These are phyloP conservation scores for Claviceps pusilla DNA, from an alignment of 2,329 filamentous ascomycete species.

Conservation along the genomic window DNA sequence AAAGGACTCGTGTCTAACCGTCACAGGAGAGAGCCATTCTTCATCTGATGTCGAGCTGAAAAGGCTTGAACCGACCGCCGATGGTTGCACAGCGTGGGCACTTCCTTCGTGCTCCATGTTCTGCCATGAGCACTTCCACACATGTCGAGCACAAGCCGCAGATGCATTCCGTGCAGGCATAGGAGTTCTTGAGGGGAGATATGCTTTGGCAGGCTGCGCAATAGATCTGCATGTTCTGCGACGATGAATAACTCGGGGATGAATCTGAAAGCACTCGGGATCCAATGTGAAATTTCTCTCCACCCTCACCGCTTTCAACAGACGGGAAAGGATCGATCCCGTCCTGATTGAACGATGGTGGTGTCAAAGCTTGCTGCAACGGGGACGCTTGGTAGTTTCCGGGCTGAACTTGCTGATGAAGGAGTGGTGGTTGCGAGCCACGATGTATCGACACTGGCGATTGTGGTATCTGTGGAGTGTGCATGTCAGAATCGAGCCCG, in stretches of 20 bases:
- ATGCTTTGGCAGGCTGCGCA: slow-evolving; percentile 75
- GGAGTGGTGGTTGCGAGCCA: slow-evolving; percentile 45
- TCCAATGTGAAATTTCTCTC: slow-evolving; percentile 58
- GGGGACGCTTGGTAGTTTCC: slow-evolving; percentile 75
- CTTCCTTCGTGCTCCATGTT: slow-evolving; percentile 60
- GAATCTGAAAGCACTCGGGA: slow-evolving; percentile 49
- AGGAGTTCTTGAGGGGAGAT: slow-evolving; percentile 66
- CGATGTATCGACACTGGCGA: slow-evolving; percentile 50
- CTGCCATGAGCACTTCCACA: slow-evolving; percentile 63
- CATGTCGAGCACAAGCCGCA: slow-evolving; percentile 83
- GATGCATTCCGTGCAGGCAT: slow-evolving; percentile 91
- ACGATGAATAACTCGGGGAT: slow-evolving; percentile 57
- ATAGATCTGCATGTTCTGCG: slow-evolving; percentile 74
- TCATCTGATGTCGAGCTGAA: slow-evolving; percentile 56
- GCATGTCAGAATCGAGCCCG: not conserved
- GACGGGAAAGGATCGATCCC: slow-evolving; percentile 72
- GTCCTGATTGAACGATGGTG: slow-evolving; percentile 55
- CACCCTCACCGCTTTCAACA: slow-evolving; percentile 64
- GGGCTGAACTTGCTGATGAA: slow-evolving; percentile 44
- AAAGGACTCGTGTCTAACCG: slow-evolving; percentile 1
- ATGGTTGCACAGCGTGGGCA: slow-evolving; percentile 69
- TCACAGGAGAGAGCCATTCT: slow-evolving; percentile 2
- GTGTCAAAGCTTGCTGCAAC: slow-evolving; percentile 77
- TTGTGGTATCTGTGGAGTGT: slow-evolving; percentile 40
- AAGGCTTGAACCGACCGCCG: slow-evolving; percentile 68